Evolutionary conservation across 495 filamentous ascomycete species (phyloP).

Genomic region (Choiromyces venosus): DNA sequence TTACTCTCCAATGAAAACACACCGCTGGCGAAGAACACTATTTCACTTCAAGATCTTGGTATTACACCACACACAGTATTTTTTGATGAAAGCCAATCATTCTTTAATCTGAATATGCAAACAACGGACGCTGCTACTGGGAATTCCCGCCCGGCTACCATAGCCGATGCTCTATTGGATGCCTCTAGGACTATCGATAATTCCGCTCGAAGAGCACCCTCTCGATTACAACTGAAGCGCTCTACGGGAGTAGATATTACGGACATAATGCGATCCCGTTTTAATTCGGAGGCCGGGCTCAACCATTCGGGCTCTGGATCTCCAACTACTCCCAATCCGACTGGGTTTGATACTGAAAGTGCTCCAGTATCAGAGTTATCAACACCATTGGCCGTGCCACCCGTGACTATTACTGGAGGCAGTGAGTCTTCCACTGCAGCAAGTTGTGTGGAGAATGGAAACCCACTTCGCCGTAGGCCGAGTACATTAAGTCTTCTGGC

Average conservation of each 20-base stretch:
- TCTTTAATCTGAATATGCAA: conserved; percentile 28
- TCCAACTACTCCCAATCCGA: conserved; percentile 24
- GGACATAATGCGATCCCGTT: conserved; percentile 17
- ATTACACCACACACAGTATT: conserved; percentile 83
- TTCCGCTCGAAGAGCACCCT: conserved; percentile 53
- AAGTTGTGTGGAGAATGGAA: conserved; percentile 32
- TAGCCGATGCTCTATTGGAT: conserved; percentile 85
- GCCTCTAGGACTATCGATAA: conserved; percentile 85
- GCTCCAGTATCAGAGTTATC: conserved; percentile 14
- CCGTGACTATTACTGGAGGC: conserved; percentile 26
- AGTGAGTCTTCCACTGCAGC: conserved; percentile 30
- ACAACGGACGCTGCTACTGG: conserved; percentile 29
- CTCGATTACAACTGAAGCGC: conserved; percentile 25
- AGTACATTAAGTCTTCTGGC: conserved; percentile 82
- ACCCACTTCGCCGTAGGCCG: conserved; percentile 51
- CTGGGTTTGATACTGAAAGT: conserved; percentile 6
- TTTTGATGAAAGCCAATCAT: conserved; percentile 66
- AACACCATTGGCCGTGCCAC: conserved; percentile 29
- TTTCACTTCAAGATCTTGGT: conserved; percentile 62
- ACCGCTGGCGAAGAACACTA: conserved; percentile 60
- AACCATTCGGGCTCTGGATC: conserved; percentile 27
- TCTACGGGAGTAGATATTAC: conserved; percentile 23
- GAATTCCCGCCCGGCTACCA: conserved; percentile 60
- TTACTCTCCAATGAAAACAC: conserved; percentile 47
- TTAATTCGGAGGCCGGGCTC: conserved; percentile 17